These are phyloP conservation scores for Suillus fuscotomentosus DNA, from an alignment of 768 basidiomycete species.

Conservation along the genomic window DNA sequence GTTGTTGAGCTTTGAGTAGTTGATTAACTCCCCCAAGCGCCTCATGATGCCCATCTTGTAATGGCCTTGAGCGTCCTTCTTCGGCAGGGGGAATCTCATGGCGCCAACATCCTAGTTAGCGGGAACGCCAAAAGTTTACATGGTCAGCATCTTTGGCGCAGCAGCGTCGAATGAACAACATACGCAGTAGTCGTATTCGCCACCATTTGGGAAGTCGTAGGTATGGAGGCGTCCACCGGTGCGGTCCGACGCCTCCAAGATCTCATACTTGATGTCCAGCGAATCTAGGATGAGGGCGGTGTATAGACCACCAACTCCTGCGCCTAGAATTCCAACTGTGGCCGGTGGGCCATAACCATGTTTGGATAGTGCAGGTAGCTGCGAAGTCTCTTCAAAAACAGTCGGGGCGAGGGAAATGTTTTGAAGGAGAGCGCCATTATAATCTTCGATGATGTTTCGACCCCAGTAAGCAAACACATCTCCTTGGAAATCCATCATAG, in stretches of 20 bases:
- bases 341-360: neutral
- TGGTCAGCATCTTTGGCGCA: neutral
- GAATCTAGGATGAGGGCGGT: conserved; percentile 44
- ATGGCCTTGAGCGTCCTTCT: conserved; percentile 9
- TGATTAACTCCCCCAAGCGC: conserved; percentile 22
- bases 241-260: conserved; percentile 42
- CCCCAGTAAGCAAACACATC: conserved; percentile 15
- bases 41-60: conserved; percentile 23
- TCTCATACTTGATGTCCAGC: conserved; percentile 41
- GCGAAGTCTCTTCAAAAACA: neutral
- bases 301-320: conserved; percentile 34
- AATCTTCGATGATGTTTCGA: neutral
- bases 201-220: conserved; percentile 33
- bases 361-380: neutral
- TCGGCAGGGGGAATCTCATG: conserved; percentile 35
- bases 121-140: neutral
- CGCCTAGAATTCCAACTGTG: conserved; percentile 19
- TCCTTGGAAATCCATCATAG: conserved; percentile 14
- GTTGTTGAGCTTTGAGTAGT: conserved; percentile 17
- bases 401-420: neutral
- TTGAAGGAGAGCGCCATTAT: conserved; percentile 10
- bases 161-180: conserved; percentile 5
- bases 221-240: conserved; percentile 46
- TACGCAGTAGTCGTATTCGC: conserved; percentile 36
- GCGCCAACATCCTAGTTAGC: conserved; percentile 36